These are phyloP conservation scores for Gremmenia infestans DNA, from an alignment of 2,329 filamentous ascomycete genomes.

Conservation along the genomic window DNA sequence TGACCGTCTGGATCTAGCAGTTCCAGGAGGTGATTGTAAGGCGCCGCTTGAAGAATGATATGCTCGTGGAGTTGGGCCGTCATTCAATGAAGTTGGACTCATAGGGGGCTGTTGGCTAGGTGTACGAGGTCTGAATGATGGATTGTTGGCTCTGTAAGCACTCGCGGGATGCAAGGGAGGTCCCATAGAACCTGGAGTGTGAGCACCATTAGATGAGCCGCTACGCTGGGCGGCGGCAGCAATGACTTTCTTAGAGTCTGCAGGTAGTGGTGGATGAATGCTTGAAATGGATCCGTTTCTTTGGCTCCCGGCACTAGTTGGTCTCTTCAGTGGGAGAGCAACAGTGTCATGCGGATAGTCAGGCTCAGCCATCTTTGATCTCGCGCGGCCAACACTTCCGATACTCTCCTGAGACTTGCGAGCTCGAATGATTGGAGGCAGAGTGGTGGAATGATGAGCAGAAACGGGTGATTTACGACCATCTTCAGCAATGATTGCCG, in stretches of 20 bases:
- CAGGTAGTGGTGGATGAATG: conserved; percentile 66
- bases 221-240: conserved; percentile 66
- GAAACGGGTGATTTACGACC: conserved; percentile 19
- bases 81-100: conserved; percentile 43
- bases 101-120: conserved; percentile 45
- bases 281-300: conserved; percentile 43
- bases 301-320: conserved; percentile 68
- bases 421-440: conserved; percentile 34
- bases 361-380: conserved; percentile 32
- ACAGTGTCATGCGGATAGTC: conserved; percentile 36
- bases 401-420: conserved; percentile 47
- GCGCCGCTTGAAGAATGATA: conserved; percentile 44
- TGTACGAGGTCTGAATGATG: conserved; percentile 52
- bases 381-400: conserved; percentile 39
- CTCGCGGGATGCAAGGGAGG: conserved; percentile 82
- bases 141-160: conserved; percentile 42
- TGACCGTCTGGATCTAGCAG: conserved; percentile 59
- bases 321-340: conserved; percentile 43
- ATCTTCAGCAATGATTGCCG: conserved; percentile 21
- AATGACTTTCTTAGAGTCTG: conserved; percentile 79
- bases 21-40: conserved; percentile 42
- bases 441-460: conserved; percentile 27
- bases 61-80: conserved; percentile 53
- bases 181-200: conserved; percentile 58
- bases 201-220: conserved; percentile 38